Evolutionary conservation across 2,329 filamentous ascomycete genomes (phyloP).

Genomic region (Penicillium fuscoglaucum): DNA sequence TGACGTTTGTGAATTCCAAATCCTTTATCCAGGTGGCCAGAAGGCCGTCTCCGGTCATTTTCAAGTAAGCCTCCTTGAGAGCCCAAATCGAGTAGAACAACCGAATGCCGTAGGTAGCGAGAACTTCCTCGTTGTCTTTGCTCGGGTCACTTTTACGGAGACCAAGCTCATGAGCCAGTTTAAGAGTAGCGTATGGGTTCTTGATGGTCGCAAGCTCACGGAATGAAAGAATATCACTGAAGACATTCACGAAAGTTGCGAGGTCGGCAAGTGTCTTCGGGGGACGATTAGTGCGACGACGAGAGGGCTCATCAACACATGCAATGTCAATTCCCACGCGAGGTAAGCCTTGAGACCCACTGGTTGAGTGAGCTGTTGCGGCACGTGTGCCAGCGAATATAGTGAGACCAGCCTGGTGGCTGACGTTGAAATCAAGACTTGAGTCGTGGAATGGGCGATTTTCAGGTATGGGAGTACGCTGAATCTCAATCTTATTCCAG

Average conservation of each 20-base stretch:
- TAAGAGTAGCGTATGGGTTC: conserved; percentile 28
- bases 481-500: conserved; percentile 58
- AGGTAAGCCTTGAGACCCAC: conserved; percentile 12
- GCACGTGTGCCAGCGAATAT: conserved; percentile 54
- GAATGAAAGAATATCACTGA: conserved; percentile 59
- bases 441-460: conserved; percentile 52
- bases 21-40: conserved; percentile 61
- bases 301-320: conserved; percentile 55
- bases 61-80: conserved; percentile 67
- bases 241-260: conserved; percentile 60
- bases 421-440: conserved; percentile 63
- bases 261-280: conserved; percentile 54
- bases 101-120: conserved; percentile 57
- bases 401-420: conserved; percentile 64
- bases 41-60: conserved; percentile 64
- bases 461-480: conserved; percentile 51
- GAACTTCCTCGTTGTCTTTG: conserved; percentile 18
- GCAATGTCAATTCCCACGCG: conserved; percentile 64
- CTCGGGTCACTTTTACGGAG: conserved; percentile 12
- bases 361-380: conserved; percentile 2
- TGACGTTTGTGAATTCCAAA: conserved; percentile 61
- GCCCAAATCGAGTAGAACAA: conserved; percentile 66
- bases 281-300: conserved; percentile 20
- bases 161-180: conserved; percentile 15
- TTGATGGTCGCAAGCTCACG: conserved; percentile 59